Base-by-base conservation (phyloP, 2,329 filamentous ascomycete genomes). In the Seiridium unicorne region DNA sequence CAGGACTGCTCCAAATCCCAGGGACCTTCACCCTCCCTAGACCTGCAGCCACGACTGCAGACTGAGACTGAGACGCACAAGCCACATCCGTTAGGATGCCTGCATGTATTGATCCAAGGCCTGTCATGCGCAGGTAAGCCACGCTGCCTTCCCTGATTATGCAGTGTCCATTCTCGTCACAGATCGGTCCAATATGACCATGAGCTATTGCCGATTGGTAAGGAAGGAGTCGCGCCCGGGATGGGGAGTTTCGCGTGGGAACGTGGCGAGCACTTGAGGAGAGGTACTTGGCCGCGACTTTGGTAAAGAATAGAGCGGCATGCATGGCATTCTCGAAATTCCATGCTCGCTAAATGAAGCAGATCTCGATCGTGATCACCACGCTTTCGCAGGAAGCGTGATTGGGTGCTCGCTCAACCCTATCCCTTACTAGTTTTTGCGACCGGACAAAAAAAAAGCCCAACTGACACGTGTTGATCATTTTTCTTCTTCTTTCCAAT, bases 311-410 rank as follows among this genome's bases (percentile, higher is more conserved):
- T 54, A 61, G 18, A 55, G 51, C 56, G 61, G 62, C 61, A 62
- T 60, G 61, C 60, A 70, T 70, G 68, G 68, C 61, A 71, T 66
- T 71, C 60, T 66, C 62, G 70, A 63, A 71, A 70, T 70, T 68
- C 67, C 66, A 70, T 70, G 57, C 60, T 61, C 65, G 59, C 44
- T 47, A 63, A n/a, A 26, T n/a, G 40, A 48, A 11, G 9, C 11
- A 11, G 54, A 70, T 70, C 68, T 67, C 64, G 68, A 72, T 71
- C 66, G 31, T 26, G 31, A 34, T 11, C 54, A 47, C 26, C 26
- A 7, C 31, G 58, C 61, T 32, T 32, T 11, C 8, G 6, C 36
- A 55, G 49, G 31, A 32, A 11, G 8, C n/a, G 32, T 38, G 34
- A 51, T 51, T 51, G 49, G 18, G 49, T 35, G 31, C 31, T 34